Evolutionary conservation across 1,139 yeast genomes (phyloP).

Genomic region (Saccharomyces hybrid): DNA sequence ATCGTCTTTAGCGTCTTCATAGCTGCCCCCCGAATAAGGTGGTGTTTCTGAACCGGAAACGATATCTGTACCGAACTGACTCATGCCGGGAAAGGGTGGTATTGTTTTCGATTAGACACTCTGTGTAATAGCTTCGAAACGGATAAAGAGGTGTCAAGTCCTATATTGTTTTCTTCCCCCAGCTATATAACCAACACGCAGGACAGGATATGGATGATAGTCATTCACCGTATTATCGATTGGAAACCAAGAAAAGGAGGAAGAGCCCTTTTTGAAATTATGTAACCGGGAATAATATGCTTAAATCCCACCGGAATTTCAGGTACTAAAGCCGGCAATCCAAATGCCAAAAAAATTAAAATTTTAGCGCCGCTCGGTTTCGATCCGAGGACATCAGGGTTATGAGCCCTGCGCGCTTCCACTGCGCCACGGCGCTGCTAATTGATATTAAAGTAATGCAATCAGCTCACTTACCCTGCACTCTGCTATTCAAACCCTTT

Average conservation of each 20-base stretch:
- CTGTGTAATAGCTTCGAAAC: too few relatives aligned
- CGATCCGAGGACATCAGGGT: slow-evolving; percentile 99
- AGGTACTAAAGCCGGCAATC: background rate
- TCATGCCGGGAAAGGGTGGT: background rate
- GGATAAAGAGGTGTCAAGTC: too few relatives aligned
- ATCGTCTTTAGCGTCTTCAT: background rate
- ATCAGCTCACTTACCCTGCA: background rate
- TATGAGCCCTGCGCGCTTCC: slow-evolving; percentile 99
- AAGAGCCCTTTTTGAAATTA: background rate
- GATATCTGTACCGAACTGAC: background rate
- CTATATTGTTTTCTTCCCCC: background rate
- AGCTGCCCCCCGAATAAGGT: background rate
- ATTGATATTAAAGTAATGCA: background rate
- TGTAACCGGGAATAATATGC: background rate
- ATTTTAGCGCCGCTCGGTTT: slow-evolving; percentile 92
- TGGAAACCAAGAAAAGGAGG: background rate
- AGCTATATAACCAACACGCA: background rate
- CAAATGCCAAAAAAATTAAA: too few relatives aligned
- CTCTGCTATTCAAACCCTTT: too few relatives aligned
- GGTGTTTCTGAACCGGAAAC: background rate
- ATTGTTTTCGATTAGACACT: too few relatives aligned
- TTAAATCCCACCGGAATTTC: background rate
- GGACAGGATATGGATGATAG: too few relatives aligned
- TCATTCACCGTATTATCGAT: background rate
- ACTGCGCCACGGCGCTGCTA: slow-evolving; percentile 88